A percentile compares a stretch with the other conserved stretches of the same genome.
Conservation (phyloP, 805 yeast genomes). For the Saccharomyces eubayanus region DNA sequence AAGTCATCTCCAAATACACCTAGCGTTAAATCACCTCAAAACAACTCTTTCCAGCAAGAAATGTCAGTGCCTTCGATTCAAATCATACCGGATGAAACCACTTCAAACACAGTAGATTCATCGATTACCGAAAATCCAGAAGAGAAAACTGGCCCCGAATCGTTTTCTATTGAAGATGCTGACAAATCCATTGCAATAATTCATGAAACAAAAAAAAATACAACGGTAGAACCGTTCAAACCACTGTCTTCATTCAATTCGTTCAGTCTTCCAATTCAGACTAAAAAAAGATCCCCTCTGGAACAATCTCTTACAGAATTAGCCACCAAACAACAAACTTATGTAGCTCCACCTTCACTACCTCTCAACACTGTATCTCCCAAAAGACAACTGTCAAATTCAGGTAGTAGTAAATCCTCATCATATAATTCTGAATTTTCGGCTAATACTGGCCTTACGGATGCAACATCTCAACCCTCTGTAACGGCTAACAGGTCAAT, state of each 20-base stretch:
- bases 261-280: conserved; percentile 7
- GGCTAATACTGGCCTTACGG: conserved; percentile 13
- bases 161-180: not conserved
- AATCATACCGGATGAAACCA: not conserved
- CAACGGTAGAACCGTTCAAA: conserved; percentile 1
- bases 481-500: not conserved
- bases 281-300: not conserved
- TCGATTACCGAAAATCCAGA: not conserved
- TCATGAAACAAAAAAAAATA: conserved; percentile 5
- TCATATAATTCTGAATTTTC: conserved; percentile 25
- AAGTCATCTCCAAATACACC: conserved; percentile 2
- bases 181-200: conserved; percentile 7
- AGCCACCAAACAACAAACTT: not conserved
- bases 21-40: not conserved
- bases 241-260: conserved; percentile 22
- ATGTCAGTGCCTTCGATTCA: not conserved
- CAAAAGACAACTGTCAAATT: conserved; percentile 20
- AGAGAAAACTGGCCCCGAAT: not conserved
- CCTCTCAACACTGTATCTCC: conserved; percentile 12
- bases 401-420: conserved; percentile 14
- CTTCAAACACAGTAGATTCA: not conserved
- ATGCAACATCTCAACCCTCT: conserved; percentile 14
- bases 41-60: not conserved
- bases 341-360: not conserved
- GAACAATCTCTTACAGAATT: not conserved